Percentiles rank a stretch among this genome's conserved stretches.
phyloP scores from a whole-genome alignment of 179 eudicot genomes.

The Vitellaria paradoxa region DNA sequence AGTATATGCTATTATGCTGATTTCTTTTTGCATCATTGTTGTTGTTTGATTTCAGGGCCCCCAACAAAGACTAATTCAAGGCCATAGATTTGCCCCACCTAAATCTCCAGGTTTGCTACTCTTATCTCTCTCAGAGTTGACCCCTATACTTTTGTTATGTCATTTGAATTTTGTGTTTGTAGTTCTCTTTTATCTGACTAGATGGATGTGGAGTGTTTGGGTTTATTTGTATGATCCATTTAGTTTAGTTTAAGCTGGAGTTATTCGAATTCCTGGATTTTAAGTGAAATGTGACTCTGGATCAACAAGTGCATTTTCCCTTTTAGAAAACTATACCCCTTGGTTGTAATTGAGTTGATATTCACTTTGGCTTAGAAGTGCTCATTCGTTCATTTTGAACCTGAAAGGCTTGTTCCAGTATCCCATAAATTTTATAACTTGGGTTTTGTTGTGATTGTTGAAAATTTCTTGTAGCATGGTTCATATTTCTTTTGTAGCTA shows the following conservation, averaged over 20 bases:
- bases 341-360: not conserved
- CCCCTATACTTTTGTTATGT: too few relatives aligned
- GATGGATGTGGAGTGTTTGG: not conserved
- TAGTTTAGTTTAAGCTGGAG: not conserved
- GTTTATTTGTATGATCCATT: not conserved
- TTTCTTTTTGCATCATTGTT: not conserved
- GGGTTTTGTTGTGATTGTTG: too few relatives aligned
- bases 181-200: not conserved
- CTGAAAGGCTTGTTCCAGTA: too few relatives aligned
- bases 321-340: not conserved
- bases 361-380: too few relatives aligned
- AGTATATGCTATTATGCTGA: not conserved
- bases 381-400: too few relatives aligned
- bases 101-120: conserved; percentile 26
- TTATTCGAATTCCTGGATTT: not conserved
- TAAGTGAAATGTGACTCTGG: not conserved
- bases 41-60: conserved; percentile 20
- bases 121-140: not conserved
- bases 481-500: too few relatives aligned
- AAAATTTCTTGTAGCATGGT: too few relatives aligned
- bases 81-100: conserved; percentile 17
- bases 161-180: not conserved
- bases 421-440: too few relatives aligned
- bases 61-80: conserved; percentile 24
- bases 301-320: not conserved